These are phyloP conservation scores for Penicillium arizonense DNA, from an alignment of 495 filamentous ascomycete species.

Conservation along the genomic window DNA sequence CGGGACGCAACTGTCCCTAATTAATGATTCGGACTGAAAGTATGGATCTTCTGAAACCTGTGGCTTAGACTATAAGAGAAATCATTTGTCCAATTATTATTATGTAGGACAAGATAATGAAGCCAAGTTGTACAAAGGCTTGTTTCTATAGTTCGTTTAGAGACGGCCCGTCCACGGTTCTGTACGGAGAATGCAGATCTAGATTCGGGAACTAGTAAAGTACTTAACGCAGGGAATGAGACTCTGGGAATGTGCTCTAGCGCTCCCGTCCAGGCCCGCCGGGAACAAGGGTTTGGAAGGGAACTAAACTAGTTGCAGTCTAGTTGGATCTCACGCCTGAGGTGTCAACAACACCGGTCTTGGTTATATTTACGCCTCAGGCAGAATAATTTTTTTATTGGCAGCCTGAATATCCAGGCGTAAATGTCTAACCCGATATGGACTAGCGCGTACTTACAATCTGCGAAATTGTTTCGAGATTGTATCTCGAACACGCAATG, in stretches of 20 bases:
- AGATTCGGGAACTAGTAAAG: slow-evolving; percentile 19
- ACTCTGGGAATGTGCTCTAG: slow-evolving; percentile 13
- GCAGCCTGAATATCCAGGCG: slow-evolving; percentile 12
- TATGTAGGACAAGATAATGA: too few relatives aligned
- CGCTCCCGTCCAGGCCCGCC: slow-evolving; percentile 12
- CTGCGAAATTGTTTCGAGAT: slow-evolving; percentile 9
- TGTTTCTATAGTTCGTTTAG: background rate
- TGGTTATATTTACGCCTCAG: background rate
- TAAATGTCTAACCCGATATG: slow-evolving; percentile 6
- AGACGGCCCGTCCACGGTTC: slow-evolving; percentile 1
- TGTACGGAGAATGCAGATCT: slow-evolving; percentile 8
- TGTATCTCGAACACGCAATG: background rate
- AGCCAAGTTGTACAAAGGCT: too few relatives aligned
- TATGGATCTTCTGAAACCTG: background rate
- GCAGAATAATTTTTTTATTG: background rate
- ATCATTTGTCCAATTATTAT: background rate
- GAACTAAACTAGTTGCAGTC: slow-evolving; percentile 18
- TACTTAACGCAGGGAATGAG: slow-evolving; percentile 1
- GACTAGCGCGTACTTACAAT: background rate
- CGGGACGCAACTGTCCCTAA: too few relatives aligned
- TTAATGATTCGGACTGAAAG: too few relatives aligned
- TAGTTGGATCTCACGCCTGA: slow-evolving; percentile 7
- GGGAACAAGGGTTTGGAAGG: slow-evolving; percentile 8
- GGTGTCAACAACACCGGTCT: background rate
- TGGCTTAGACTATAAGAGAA: background rate